Conservation (phyloP, 768 basidiomycete genomes). For the Russula dissimulans region DNA sequence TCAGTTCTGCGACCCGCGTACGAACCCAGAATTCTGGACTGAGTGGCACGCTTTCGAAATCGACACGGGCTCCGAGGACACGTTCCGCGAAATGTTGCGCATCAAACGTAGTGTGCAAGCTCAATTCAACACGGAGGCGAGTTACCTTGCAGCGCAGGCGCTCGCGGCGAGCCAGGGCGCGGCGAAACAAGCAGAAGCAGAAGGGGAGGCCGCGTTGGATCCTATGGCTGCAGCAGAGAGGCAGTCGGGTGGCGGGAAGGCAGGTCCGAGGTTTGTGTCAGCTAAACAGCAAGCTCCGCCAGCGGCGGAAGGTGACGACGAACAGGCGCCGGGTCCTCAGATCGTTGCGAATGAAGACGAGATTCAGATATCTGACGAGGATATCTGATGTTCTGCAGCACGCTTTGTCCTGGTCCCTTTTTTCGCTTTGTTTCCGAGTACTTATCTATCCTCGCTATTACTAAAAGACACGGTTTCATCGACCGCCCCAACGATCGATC, state of each 20-base stretch:
- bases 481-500: constrained; percentile 57
- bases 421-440: not conserved
- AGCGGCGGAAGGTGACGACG: constrained; percentile 27
- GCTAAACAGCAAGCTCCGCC: constrained; percentile 41
- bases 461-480: constrained; percentile 10
- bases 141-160: constrained; percentile 87
- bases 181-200: constrained; percentile 36
- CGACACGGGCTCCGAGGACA: constrained; percentile 97
- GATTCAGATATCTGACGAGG: constrained; percentile 82
- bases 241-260: constrained; percentile 43
- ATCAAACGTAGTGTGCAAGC: constrained; percentile 98
- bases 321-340: not conserved
- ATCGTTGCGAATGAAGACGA: constrained; percentile 59
- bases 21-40: constrained; percentile 86
- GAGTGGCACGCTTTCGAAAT: constrained; percentile 99
- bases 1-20: constrained; percentile 96
- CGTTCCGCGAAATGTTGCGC: constrained; percentile 89
- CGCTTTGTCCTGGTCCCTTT: constrained; percentile 7
- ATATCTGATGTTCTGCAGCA: constrained; percentile 26
- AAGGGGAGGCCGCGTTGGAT: constrained; percentile 36
- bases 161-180: constrained; percentile 57
- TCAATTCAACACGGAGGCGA: constrained; percentile 95
- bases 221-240: constrained; percentile 84
- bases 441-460: constrained; percentile 4
- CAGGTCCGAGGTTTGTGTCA: constrained; percentile 68